phyloP scores from a whole-genome alignment of 768 basidiomycete genomes.

The Naematelia encephala region DNA sequence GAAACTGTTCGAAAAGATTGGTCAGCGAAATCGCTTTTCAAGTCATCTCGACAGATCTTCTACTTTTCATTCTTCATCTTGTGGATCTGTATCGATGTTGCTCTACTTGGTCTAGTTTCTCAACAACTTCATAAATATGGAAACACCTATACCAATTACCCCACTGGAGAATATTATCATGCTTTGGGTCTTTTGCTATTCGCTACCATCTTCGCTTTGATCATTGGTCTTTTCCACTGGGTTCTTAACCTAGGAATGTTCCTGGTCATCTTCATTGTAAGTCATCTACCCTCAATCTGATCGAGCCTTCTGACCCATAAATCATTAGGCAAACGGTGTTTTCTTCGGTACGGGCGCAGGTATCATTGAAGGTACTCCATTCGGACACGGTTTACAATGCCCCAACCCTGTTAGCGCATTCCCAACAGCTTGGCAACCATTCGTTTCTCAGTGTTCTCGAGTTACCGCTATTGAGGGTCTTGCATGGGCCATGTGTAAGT shows the following conservation, averaged over 20 bases:
- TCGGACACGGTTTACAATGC: constrained; percentile 39
- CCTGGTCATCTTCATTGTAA: constrained; percentile 29
- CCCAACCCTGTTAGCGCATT: constrained; percentile 23
- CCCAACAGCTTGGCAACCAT: constrained; percentile 20
- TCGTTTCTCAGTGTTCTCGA: constrained; percentile 23
- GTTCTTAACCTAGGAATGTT: constrained; percentile 16
- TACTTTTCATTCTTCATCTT: constrained; percentile 33
- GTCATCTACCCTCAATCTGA: constrained; percentile 1
- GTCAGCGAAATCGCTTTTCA: constrained; percentile 15
- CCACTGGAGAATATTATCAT: constrained; percentile 23
- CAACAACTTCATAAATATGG: constrained; percentile 37
- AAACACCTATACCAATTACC: constrained; percentile 22
- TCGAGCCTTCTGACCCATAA: not conserved
- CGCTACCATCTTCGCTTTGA: constrained; percentile 21
- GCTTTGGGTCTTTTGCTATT: constrained; percentile 34
- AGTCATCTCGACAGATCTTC: constrained; percentile 23
- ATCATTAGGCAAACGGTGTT: constrained; percentile 23
- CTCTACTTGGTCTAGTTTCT: constrained; percentile 32
- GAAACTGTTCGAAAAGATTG: not conserved
- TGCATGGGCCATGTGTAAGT: constrained; percentile 43
- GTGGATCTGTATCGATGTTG: constrained; percentile 27
- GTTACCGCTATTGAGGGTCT: constrained; percentile 35
- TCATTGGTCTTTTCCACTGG: constrained; percentile 39
- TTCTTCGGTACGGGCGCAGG: constrained; percentile 37
- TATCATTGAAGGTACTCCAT: constrained; percentile 32